These are phyloP conservation scores for Tulasnella sp. DNA, from an alignment of 768 basidiomycete genomes.

Conservation along the genomic window DNA sequence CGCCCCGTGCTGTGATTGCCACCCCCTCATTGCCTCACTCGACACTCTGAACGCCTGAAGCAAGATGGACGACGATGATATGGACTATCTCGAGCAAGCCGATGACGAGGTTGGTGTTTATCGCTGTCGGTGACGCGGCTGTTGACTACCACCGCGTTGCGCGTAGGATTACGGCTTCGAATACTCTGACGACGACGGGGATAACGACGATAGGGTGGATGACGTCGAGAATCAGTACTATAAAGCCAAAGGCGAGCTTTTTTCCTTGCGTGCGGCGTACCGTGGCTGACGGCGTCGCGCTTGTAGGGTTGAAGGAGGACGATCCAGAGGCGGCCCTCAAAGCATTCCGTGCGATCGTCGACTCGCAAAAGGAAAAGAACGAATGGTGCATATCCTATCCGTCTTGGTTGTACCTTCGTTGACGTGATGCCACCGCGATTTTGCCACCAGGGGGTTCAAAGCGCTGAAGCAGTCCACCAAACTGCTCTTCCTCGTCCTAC, in stretches of 20 bases:
- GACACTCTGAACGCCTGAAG: no score
- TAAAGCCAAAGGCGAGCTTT: constrained; percentile 69
- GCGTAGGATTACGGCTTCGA: constrained; percentile 80
- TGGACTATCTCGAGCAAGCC: constrained; percentile 78
- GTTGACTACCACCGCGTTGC: background rate
- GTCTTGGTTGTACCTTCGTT: background rate
- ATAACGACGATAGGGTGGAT: constrained; percentile 61
- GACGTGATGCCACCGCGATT: background rate
- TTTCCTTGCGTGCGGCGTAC: background rate
- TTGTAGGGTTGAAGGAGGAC: constrained; percentile 84
- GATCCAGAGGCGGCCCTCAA: constrained; percentile 83
- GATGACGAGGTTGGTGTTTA: constrained; percentile 53
- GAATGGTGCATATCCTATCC: constrained; percentile 55
- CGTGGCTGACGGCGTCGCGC: background rate
- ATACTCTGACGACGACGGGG: constrained; percentile 78
- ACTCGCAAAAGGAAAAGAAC: constrained; percentile 82
- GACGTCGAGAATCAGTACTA: constrained; percentile 99
- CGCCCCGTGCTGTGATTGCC: no score
- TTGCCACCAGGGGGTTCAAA: constrained; percentile 79
- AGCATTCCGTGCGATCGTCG: constrained; percentile 78
- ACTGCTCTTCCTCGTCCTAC: constrained; percentile 67
- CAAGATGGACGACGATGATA: constrained; percentile 82
- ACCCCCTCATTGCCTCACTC: no score
- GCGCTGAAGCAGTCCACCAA: constrained; percentile 96
- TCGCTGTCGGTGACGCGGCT: constrained; percentile 9